Evolutionary conservation across 139 green algal genomes (phyloP), one percentile per base, ranked within the genome.

Genomic region (Cymbomonas tetramitiformis): DNA sequence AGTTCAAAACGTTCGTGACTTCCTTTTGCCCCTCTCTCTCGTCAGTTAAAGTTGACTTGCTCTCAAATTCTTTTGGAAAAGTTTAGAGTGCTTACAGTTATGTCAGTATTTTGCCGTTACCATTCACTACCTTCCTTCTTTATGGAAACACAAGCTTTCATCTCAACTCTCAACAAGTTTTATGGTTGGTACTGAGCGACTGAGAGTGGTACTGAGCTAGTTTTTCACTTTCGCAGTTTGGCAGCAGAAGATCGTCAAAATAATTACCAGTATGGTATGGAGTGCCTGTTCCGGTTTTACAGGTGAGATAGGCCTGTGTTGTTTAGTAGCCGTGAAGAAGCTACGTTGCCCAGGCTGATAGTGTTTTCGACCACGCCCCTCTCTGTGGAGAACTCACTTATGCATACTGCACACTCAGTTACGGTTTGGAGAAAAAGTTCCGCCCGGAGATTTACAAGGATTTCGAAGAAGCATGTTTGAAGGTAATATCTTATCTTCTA

Each of bases 391-490:
- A 18, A 18, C 38, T 15, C 38, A 15, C 38, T 44, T 18, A 44
- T 15, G 15, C 15, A 18, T 53, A 21, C 19, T 59, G 12, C n/a
- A n/a, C n/a, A n/a, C n/a, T n/a, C 80, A 87, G 73, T 36, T 97
- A 95, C 57, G 89, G 89, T 26, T 74, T 97, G 34, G 88, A 97
- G 71, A 73, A 75, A 39, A 64, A 58, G 7, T 93, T 90, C 56
- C 52, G 65, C 12, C 30, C 56, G 15, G 34, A 62, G 6, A 63
- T 95, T 28, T 95, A 93, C 63, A 31, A 46, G 30, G 84, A 90
- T 29, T 96, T 96, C 75, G 88, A 97, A 78, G 58, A 84, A 53
- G n/a, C n/a, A n/a, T n/a, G n/a, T n/a, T n/a, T n/a, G n/a, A n/a
- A n/a, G n/a, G 58, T 81, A 33, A 79, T 7, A 50, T 8, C 9